Evolutionary conservation across 306 rosid genomes (phyloP), one percentile per base, ranked within the genome.

Genomic region (Vicia villosa): DNA sequence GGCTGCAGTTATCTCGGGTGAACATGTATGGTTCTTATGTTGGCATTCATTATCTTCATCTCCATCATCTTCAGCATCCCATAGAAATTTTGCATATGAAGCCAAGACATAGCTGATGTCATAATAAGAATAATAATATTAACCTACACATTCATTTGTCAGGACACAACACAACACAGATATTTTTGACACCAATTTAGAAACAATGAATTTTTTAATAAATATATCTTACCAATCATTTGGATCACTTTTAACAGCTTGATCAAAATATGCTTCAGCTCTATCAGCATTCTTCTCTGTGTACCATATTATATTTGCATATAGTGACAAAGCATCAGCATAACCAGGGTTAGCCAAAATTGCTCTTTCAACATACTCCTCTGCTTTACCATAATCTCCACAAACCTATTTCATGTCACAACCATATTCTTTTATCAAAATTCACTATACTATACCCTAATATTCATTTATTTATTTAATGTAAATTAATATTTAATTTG

Each of bases 291-390:
- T 86, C 83, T 77, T 89, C 47, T 88, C 51, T 21, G 75, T 72
- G 47, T 73, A 66, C 96, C 96, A 92, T 76, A 89, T 87, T 19
- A 92, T 47, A 83, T 85, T 92, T 15, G 88, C 98, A 54, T 87
- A 87, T 11, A 83, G 75, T 1, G 95, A 86, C 41, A 89, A 43
- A 61, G 77, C 54, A 70, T 73, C 74, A 26, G 72, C 89, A 77
- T 89, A 90, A 8, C 72, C 55, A 30, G 98, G 98, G 26, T 85
- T 83, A 15, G 78, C 86, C 74, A 92, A 69, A 63, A 90, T 85
- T 11, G 98, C 89, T 79, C 98, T 92, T 57, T 81, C 93, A 77
- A 81, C 83, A 51, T 88, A 90, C 77, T 88, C 87, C 69, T 88
- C 84, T 10, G 96, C 96, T 79, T 85, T 88, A n/a, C 40, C 41